Evolutionary conservation across 805 yeast genomes (phyloP).

Genomic region (Crinitomyces ghanaensis): DNA sequence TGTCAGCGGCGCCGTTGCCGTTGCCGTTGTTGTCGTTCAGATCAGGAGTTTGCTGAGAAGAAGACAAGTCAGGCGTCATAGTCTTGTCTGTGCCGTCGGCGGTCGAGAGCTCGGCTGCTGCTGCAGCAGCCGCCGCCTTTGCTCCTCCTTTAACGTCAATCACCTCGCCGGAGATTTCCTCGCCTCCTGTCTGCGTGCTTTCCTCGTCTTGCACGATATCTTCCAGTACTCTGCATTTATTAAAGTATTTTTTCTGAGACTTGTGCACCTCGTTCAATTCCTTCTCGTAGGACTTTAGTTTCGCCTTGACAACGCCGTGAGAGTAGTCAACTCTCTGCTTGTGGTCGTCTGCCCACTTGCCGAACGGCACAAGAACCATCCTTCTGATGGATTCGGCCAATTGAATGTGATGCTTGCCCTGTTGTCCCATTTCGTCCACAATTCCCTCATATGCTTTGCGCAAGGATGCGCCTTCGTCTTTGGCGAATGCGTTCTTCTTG

Average conservation of each 20-base stretch:
- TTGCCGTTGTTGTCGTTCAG: background rate
- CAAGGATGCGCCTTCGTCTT: conserved; percentile 56
- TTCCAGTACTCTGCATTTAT: conserved; percentile 64
- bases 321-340: conserved; percentile 52
- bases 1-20: background rate
- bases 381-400: conserved; percentile 51
- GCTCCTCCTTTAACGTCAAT: too few species aligned
- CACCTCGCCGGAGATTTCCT: too few species aligned
- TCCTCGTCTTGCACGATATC: conserved; percentile 41
- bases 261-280: conserved; percentile 40
- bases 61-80: background rate
- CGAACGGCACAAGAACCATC: conserved; percentile 58
- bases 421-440: conserved; percentile 40
- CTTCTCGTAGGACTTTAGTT: conserved; percentile 41
- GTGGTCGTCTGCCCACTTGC: conserved; percentile 67
- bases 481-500: conserved; percentile 32
- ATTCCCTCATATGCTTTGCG: conserved; percentile 52
- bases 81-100: background rate
- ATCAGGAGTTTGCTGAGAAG: background rate
- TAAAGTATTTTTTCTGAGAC: conserved; percentile 57
- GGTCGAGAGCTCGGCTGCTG: background rate
- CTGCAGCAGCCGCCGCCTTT: too few species aligned
- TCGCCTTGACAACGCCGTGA: conserved; percentile 39
- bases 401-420: conserved; percentile 47
- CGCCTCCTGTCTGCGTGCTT: too few species aligned